phyloP scores from a whole-genome alignment of 768 basidiomycete genomes.

The Suillus subalutaceus region DNA sequence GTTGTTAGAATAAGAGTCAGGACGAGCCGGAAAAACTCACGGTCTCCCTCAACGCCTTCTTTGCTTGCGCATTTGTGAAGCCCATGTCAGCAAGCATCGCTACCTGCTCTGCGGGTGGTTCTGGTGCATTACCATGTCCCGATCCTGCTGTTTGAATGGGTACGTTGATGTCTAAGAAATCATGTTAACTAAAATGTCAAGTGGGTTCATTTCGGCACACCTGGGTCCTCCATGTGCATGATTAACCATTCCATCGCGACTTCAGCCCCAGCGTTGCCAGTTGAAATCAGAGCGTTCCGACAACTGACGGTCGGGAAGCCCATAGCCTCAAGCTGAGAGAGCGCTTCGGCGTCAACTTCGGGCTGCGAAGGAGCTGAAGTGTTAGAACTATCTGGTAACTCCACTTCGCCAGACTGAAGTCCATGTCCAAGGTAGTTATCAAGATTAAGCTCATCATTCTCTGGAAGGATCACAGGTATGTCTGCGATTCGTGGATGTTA shows the following conservation, averaged over 20 bases:
- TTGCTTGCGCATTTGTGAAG: conserved; percentile 80
- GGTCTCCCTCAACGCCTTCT: conserved; percentile 86
- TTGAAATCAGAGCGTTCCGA: conserved; percentile 89
- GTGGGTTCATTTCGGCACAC: conserved; percentile 39
- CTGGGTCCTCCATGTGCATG: conserved; percentile 91
- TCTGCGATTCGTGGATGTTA: conserved; percentile 48
- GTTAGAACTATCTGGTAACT: conserved; percentile 59
- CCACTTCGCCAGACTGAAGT: conserved; percentile 66
- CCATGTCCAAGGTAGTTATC: conserved; percentile 70
- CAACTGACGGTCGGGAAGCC: conserved; percentile 88
- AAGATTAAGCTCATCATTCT: conserved; percentile 58
- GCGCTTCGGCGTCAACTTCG: conserved; percentile 71
- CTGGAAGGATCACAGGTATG: conserved; percentile 78
- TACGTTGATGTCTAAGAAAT: conserved; percentile 77
- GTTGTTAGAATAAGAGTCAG: background rate
- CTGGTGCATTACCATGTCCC: conserved; percentile 38
- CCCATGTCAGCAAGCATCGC: conserved; percentile 88
- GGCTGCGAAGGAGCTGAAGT: conserved; percentile 48
- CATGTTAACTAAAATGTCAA: background rate
- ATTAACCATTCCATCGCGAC: conserved; percentile 97
- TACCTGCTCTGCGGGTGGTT: conserved; percentile 74
- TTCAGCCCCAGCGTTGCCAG: conserved; percentile 74
- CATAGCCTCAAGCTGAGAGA: conserved; percentile 83
- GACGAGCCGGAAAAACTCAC: conserved; percentile 44
- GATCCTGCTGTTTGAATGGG: conserved; percentile 53